Evolutionary conservation across 1,284 basidiomycete species (phyloP).

Genomic region (Uromyces viciae-fabae): DNA sequence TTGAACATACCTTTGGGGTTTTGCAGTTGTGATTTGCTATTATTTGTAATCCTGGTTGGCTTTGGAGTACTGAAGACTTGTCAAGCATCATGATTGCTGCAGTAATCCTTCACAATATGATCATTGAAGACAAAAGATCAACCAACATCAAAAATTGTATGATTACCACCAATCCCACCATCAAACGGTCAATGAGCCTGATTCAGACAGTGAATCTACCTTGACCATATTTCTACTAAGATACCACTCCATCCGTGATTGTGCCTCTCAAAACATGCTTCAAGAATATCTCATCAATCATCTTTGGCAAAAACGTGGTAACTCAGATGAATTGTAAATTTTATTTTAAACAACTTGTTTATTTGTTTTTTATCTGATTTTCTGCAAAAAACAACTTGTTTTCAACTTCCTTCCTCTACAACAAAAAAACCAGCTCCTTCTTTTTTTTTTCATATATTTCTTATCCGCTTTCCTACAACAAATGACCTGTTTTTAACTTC

Average conservation of each 20-base stretch:
- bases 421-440: too few relatives aligned
- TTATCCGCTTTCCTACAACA: too few relatives aligned
- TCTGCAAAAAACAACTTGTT: too few relatives aligned
- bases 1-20: not conserved
- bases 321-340: too few relatives aligned
- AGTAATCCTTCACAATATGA: slow-evolving; percentile 7
- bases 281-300: slow-evolving; percentile 7
- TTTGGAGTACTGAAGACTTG: not conserved
- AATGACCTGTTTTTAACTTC: too few relatives aligned
- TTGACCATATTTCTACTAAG: not conserved
- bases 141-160: not conserved
- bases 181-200: not conserved
- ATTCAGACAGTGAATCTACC: not conserved
- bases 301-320: slow-evolving; percentile 1
- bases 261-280: not conserved
- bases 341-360: too few relatives aligned
- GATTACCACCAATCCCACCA: not conserved
- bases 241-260: not conserved
- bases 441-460: too few relatives aligned
- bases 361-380: too few relatives aligned
- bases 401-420: too few relatives aligned
- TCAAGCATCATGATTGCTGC: not conserved
- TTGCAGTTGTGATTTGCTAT: not conserved
- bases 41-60: not conserved
- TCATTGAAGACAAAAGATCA: not conserved